Conservation (phyloP, 305 asterid genomes). For the Fraxinus latifolia region DNA sequence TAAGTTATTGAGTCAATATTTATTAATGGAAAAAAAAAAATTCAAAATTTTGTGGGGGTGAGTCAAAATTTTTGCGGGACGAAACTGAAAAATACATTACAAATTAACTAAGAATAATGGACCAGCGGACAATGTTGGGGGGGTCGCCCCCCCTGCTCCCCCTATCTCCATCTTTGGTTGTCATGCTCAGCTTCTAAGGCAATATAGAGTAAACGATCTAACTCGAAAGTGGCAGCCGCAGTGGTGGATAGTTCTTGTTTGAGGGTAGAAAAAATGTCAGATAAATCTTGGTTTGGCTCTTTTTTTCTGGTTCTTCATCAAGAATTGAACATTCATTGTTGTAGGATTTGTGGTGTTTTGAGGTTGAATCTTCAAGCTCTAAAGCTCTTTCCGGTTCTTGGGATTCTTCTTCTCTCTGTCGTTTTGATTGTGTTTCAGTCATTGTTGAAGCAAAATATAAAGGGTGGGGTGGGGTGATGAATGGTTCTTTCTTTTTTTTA, state of each 20-base stretch:
- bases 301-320: conserved; percentile 45
- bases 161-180: no score
- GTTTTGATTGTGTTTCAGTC: conserved; percentile 58
- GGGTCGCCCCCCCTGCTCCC: no score
- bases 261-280: conserved; percentile 47
- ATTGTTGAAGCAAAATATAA: conserved; percentile 18
- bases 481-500: no score
- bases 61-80: no score
- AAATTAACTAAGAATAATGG: no score
- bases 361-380: conserved; percentile 10
- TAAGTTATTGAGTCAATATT: no score
- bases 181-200: conserved; percentile 8
- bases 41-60: no score
- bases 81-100: no score
- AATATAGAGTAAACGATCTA: conserved; percentile 5
- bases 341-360: conserved; percentile 48
- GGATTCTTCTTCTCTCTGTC: conserved; percentile 40
- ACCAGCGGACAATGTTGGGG: no score
- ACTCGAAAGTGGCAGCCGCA: no score
- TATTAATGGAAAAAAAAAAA: no score
- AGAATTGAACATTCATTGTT: conserved; percentile 43
- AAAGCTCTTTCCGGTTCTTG: background rate
- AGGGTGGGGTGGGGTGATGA: background rate
- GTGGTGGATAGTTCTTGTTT: conserved; percentile 48
- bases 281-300: conserved; percentile 31